Percentiles rank a stretch among this genome's conserved stretches.
These are phyloP conservation scores for Suillus paluster DNA, from an alignment of 768 basidiomycete genomes.

Conservation along the genomic window DNA sequence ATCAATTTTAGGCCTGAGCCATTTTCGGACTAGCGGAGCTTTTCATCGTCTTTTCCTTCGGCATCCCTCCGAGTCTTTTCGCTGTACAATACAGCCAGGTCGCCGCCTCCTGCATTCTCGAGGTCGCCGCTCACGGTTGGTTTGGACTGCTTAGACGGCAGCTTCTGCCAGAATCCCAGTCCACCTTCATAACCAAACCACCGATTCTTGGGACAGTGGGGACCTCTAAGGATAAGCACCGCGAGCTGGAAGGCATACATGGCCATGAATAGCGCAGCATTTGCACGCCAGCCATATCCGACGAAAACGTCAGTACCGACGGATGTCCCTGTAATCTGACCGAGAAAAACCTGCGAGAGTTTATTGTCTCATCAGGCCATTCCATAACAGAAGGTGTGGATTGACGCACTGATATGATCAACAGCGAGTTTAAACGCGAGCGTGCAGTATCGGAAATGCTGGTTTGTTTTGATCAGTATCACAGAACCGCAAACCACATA, in stretches of 20 bases:
- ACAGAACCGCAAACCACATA: slow-evolving; percentile 18
- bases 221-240: slow-evolving; percentile 43
- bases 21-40: not conserved
- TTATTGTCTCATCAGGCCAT: not conserved
- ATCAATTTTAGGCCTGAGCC: not conserved
- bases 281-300: slow-evolving; percentile 41
- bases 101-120: not conserved
- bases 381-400: not conserved
- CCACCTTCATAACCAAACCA: slow-evolving; percentile 73
- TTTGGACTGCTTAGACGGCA: not conserved
- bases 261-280: slow-evolving; percentile 36
- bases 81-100: not conserved
- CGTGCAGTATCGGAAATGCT: slow-evolving; percentile 31
- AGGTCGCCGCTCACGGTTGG: not conserved
- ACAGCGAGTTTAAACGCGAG: slow-evolving; percentile 33
- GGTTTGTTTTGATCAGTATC: slow-evolving; percentile 4
- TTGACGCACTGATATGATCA: slow-evolving; percentile 27
- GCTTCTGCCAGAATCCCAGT: slow-evolving; percentile 15
- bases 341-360: slow-evolving; percentile 28
- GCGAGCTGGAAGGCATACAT: slow-evolving; percentile 39
- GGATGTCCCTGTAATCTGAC: slow-evolving; percentile 49
- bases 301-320: slow-evolving; percentile 45
- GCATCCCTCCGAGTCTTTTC: not conserved
- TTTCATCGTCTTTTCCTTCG: not conserved
- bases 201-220: slow-evolving; percentile 34